Evolutionary conservation across 805 yeast genomes (phyloP).

Genomic region (Metschnikowia drakensbergensis): DNA sequence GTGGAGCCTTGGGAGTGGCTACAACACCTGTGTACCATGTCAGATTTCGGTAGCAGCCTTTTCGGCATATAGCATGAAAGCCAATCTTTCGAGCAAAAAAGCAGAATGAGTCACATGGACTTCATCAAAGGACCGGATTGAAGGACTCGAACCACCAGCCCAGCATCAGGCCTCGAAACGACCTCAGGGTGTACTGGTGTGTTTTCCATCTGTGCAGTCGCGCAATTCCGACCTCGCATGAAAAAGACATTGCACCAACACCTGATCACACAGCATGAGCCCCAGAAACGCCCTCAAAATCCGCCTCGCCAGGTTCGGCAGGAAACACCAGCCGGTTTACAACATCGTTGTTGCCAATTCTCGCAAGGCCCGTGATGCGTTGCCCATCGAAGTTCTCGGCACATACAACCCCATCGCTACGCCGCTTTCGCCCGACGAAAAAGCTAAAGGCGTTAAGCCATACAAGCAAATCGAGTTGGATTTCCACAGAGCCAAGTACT

Average conservation of each 20-base stretch:
- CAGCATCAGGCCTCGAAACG: too few species aligned
- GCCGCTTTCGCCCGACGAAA: constrained; percentile 61
- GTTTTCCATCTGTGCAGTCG: neutral
- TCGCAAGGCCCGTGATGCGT: constrained; percentile 72
- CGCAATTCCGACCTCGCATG: neutral
- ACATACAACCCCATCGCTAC: constrained; percentile 84
- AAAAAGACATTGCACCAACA: neutral
- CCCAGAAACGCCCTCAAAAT: constrained; percentile 58
- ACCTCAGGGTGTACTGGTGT: neutral
- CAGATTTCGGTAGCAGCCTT: too few species aligned
- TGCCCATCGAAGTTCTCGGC: constrained; percentile 94
- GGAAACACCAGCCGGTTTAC: constrained; percentile 81
- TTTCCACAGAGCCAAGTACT: constrained; percentile 85
- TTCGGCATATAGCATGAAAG: too few species aligned
- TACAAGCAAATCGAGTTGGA: constrained; percentile 80
- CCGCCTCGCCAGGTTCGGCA: constrained; percentile 89
- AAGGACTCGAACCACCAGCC: too few species aligned
- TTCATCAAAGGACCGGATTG: too few species aligned
- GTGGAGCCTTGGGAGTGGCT: too few species aligned
- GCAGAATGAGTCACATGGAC: too few species aligned
- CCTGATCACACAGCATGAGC: constrained; percentile 9
- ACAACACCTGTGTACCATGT: too few species aligned
- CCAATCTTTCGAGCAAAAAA: too few species aligned
- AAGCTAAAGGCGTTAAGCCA: constrained; percentile 53
- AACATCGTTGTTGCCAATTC: constrained; percentile 86